Evolutionary conservation across 78 protist species (phyloP), one percentile per base, ranked within the genome.

Genomic region (Trichosphaerium sp.): DNA sequence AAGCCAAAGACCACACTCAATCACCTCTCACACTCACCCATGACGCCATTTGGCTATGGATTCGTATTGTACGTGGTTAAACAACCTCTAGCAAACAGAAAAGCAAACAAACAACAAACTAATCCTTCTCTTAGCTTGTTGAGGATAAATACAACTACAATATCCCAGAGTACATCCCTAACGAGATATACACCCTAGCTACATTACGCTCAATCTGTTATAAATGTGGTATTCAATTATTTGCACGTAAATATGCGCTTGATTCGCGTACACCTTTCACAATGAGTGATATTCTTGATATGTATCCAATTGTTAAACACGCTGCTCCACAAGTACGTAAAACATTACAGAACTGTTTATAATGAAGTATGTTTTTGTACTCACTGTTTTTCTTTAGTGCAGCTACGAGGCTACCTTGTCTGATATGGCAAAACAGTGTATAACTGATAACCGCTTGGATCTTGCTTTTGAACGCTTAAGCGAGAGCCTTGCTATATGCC

Each of bases 251-350:
- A 51, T 78, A 78, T 23, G 69, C 69, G 18, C 70, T 78, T n/a
- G 52, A 70, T 26, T 64, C 44, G n/a, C 79, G 70, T 10, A 31
- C 37, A 21, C 76, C 84, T 59, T 78, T 78, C 65, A 7, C 49
- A 2, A 6, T 21, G 8, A 77, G 64, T 3, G 84, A 78, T 39
- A 68, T 78, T 32, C 38, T 78, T n/a, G 84, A 69, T 25, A 28
- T 78, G 41, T 39, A 31, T 31, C 61, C 69, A 8, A 65, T 78
- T 43, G 84, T 78, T 18, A 78, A 78, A 68, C 84, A 78, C 47
- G 48, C 67, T 37, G 41, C 32, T 21, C 84, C 84, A 59, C 18
- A 71, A 29, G 59, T 54, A 35, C 29, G 10, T 12, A 34, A 32
- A 32, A 10, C 10, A 35, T n/a, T n/a, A n/a, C n/a, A n/a, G n/a